phyloP scores from a whole-genome alignment of 169 alveolate species.

The Nephromyces sp. region DNA sequence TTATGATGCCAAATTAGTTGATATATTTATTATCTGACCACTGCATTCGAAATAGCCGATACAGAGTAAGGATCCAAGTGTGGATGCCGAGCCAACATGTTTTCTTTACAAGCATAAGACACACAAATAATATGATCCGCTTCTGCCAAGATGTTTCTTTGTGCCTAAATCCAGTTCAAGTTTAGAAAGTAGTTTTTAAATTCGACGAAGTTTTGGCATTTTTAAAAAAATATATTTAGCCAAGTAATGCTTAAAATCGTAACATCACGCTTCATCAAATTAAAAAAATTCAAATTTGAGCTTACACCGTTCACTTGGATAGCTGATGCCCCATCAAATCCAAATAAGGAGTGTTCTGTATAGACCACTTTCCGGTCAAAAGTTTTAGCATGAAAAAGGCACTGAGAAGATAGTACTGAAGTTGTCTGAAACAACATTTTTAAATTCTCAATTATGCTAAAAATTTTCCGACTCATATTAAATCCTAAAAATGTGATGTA shows the following conservation, averaged over 20 bases:
- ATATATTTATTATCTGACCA: constrained; percentile 50
- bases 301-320: constrained; percentile 82
- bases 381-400: constrained; percentile 30
- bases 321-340: constrained; percentile 87
- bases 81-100: constrained; percentile 85
- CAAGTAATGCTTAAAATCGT: background rate
- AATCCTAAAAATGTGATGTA: too few relatives aligned
- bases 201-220: too few relatives aligned
- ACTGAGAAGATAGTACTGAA: background rate
- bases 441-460: too few relatives aligned
- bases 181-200: too few relatives aligned
- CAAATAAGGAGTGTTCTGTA: constrained; percentile 98
- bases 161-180: too few relatives aligned
- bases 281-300: background rate
- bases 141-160: constrained; percentile 51
- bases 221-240: background rate
- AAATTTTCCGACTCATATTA: too few relatives aligned
- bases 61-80: constrained; percentile 80
- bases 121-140: constrained; percentile 77
- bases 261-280: background rate
- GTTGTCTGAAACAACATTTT: background rate
- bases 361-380: constrained; percentile 60
- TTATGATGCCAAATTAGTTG: background rate
- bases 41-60: constrained; percentile 76
- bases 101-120: constrained; percentile 79